A percentile compares a stretch with the other conserved stretches of the same genome.
Evolutionary conservation across 352 stramenopile genomes (phyloP).

Genomic region (Globisporangium lucens): DNA sequence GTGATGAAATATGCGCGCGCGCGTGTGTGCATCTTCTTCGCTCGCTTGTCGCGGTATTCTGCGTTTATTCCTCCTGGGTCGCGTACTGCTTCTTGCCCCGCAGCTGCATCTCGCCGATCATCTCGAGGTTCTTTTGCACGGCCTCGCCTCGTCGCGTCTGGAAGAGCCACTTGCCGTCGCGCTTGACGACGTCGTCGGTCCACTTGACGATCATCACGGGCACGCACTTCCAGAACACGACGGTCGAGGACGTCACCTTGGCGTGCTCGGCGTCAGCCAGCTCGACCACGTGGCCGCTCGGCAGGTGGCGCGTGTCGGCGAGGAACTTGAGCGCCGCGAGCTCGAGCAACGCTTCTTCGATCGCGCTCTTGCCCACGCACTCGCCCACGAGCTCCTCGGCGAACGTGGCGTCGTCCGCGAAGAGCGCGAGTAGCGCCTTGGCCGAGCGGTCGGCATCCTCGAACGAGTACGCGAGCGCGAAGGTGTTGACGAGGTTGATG

Average conservation of each 20-base stretch:
- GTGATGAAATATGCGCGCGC: not conserved
- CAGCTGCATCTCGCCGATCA: constrained; percentile 87
- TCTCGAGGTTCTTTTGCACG: constrained; percentile 88
- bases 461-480: constrained; percentile 75
- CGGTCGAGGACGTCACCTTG: constrained; percentile 55
- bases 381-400: constrained; percentile 71
- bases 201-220: constrained; percentile 83
- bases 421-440: constrained; percentile 64
- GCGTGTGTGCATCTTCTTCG: not conserved
- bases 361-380: constrained; percentile 62
- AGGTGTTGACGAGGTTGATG: constrained; percentile 85
- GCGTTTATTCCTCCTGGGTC: constrained; percentile 47
- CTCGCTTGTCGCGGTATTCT: not conserved
- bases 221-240: constrained; percentile 86
- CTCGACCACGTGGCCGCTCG: constrained; percentile 76
- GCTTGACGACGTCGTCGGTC: constrained; percentile 73
- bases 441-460: constrained; percentile 71
- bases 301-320: constrained; percentile 75
- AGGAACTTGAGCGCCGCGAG: constrained; percentile 77
- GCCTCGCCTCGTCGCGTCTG: constrained; percentile 62
- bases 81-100: constrained; percentile 88
- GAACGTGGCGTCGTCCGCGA: constrained; percentile 72
- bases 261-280: constrained; percentile 52
- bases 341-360: constrained; percentile 67
- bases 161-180: constrained; percentile 74